Evolutionary conservation across 179 eudicot genomes (phyloP).

Genomic region (Pouteria campechiana): DNA sequence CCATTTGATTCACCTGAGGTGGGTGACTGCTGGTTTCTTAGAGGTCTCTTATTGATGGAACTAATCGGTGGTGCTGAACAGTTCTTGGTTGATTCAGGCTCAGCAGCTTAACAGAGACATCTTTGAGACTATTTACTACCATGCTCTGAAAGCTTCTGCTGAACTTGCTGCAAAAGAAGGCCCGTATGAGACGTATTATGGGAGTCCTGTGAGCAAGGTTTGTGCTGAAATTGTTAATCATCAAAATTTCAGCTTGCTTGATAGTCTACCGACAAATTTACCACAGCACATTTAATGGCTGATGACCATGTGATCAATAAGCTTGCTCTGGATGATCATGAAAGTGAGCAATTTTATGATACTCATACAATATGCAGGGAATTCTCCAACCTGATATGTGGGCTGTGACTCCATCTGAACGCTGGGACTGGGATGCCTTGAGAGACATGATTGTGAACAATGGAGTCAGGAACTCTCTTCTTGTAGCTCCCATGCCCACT

Average conservation of each 20-base stretch:
- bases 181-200: slow-evolving; percentile 68
- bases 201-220: slow-evolving; percentile 95
- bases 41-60: too few relatives aligned
- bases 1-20: slow-evolving; percentile 93
- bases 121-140: slow-evolving; percentile 85
- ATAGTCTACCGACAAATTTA: too few relatives aligned
- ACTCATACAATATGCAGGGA: slow-evolving; percentile 36
- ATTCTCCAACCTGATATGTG: slow-evolving; percentile 96
- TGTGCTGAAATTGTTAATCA: neutral
- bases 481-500: slow-evolving; percentile 97
- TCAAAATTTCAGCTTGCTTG: neutral
- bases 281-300: too few relatives aligned
- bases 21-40: too few relatives aligned
- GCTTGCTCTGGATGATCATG: too few relatives aligned
- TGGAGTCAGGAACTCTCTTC: slow-evolving; percentile 77
- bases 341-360: too few relatives aligned
- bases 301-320: too few relatives aligned
- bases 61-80: too few relatives aligned
- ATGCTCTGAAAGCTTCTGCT: slow-evolving; percentile 69
- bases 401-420: slow-evolving; percentile 71
- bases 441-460: slow-evolving; percentile 45
- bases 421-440: slow-evolving; percentile 81
- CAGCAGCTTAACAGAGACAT: slow-evolving; percentile 87
- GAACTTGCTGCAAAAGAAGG: slow-evolving; percentile 73
- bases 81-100: slow-evolving; percentile 39